A percentile compares a stretch with the other conserved stretches of the same genome.
Evolutionary conservation across 1,139 yeast species (phyloP).

Genomic region (Scheffersomyces segobiensis): DNA sequence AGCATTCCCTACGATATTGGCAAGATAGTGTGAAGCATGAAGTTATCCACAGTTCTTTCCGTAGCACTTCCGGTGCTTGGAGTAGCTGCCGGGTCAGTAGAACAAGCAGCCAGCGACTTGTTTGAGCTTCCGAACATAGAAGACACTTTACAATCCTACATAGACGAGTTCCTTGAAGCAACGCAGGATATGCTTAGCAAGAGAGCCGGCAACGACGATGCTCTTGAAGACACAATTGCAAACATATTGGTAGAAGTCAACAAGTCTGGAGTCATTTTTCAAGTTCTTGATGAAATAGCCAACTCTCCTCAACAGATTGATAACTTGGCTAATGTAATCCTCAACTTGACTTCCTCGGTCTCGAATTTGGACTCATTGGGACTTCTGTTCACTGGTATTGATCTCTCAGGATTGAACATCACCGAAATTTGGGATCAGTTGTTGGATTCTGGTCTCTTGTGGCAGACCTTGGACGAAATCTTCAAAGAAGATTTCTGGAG

Average conservation of each 20-base stretch:
- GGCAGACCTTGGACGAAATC: conserved; percentile 23
- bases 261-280: conserved; percentile 30
- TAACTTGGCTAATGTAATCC: conserved; percentile 20
- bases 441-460: conserved; percentile 26
- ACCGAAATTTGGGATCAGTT: conserved; percentile 20
- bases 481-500: conserved; percentile 33
- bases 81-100: neutral
- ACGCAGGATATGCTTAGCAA: neutral
- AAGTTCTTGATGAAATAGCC: conserved; percentile 33
- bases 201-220: neutral
- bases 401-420: conserved; percentile 21
- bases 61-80: neutral
- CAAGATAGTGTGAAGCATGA: conserved; percentile 4
- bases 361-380: conserved; percentile 1
- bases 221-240: conserved; percentile 19
- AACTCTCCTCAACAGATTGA: conserved; percentile 20
- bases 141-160: neutral
- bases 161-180: neutral
- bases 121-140: neutral
- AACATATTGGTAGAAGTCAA: conserved; percentile 22
- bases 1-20: conserved; percentile 1
- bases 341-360: conserved; percentile 7
- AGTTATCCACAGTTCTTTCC: conserved; percentile 7
- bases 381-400: conserved; percentile 9
- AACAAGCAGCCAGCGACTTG: neutral